Percentiles rank a stretch among this genome's conserved stretches.
These are phyloP conservation scores for Cymbopogon citratus DNA, from an alignment of 176 grass and related monocot species.

Conservation along the genomic window DNA sequence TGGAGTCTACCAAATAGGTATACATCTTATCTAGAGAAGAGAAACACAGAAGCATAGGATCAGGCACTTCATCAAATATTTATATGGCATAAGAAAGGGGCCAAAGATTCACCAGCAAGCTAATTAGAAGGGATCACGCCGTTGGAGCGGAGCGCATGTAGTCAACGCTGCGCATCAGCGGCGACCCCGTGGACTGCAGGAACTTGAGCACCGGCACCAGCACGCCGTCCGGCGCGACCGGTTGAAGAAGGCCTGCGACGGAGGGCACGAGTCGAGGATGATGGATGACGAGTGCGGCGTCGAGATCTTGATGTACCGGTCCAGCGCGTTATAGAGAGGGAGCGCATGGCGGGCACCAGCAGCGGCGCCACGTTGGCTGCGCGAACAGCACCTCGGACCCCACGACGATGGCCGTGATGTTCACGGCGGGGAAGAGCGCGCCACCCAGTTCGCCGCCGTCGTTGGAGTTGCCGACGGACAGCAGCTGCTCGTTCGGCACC, in stretches of 20 bases:
- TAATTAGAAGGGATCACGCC: constrained; percentile 73
- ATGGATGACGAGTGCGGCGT: constrained; percentile 94
- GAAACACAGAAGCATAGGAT: too few species aligned
- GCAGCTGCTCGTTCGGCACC: constrained; percentile 93
- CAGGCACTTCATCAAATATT: too few species aligned
- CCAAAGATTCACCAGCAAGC: too few species aligned
- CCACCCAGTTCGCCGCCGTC: constrained; percentile 83
- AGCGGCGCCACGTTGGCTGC: constrained; percentile 63
- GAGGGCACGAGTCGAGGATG: constrained; percentile 94
- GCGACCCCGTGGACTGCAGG: constrained; percentile 67
- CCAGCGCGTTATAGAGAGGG: constrained; percentile 82
- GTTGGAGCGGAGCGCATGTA: constrained; percentile 96
- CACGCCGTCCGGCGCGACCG: constrained; percentile 62
- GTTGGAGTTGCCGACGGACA: constrained; percentile 81
- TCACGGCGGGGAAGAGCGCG: constrained; percentile 74
- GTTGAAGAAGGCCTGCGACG: constrained; percentile 98
- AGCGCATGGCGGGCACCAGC: constrained; percentile 69
- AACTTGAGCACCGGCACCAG: constrained; percentile 72
- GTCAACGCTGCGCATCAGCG: constrained; percentile 91
- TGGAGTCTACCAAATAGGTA: too few species aligned
- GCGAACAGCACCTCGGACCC: constrained; percentile 82
- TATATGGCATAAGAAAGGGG: too few species aligned
- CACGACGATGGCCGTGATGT: constrained; percentile 84
- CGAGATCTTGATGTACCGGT: constrained; percentile 73
- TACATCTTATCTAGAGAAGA: too few species aligned